Percentiles rank a stretch among this genome's conserved stretches.
Conservation (phyloP, 2,329 filamentous ascomycete genomes). For the Byssothecium circinans region DNA sequence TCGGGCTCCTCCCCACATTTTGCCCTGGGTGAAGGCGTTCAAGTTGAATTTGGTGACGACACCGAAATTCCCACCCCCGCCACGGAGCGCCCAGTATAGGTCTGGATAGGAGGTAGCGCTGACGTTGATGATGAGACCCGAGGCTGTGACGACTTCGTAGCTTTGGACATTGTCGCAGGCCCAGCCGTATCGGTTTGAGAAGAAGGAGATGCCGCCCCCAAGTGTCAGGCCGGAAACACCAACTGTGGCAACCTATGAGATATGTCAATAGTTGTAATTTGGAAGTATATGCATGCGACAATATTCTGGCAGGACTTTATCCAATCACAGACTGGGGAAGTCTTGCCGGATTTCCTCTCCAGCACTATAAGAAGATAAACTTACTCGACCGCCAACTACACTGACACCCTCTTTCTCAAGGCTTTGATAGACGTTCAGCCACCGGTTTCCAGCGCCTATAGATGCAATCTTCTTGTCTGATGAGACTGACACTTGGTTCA, state of each 20-base stretch:
- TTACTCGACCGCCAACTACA: slow-evolving; percentile 34
- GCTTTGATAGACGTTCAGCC: slow-evolving; percentile 32
- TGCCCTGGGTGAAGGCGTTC: slow-evolving; percentile 20
- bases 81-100: slow-evolving; percentile 45
- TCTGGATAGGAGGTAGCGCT: slow-evolving; percentile 36
- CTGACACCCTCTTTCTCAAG: slow-evolving; percentile 26
- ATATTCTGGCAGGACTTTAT: not conserved
- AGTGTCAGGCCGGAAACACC: slow-evolving; percentile 12
- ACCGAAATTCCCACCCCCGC: slow-evolving; percentile 42
- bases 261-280: not conserved
- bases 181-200: slow-evolving; percentile 26
- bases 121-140: slow-evolving; percentile 12
- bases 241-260: slow-evolving; percentile 9
- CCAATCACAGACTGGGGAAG: not conserved
- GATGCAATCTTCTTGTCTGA: slow-evolving; percentile 21
- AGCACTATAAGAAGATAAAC: not conserved
- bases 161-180: slow-evolving; percentile 31
- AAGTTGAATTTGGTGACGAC: slow-evolving; percentile 36
- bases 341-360: too few species aligned
- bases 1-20: slow-evolving; percentile 34
- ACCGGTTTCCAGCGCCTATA: slow-evolving; percentile 37
- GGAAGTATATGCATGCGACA: not conserved
- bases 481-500: slow-evolving; percentile 23
- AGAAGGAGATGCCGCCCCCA: slow-evolving; percentile 26
- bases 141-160: slow-evolving; percentile 29